Percentiles rank a stretch among this genome's conserved stretches.
phyloP scores from a whole-genome alignment of 805 yeast species.

The Cyberlindnera samutprakarnensis region DNA sequence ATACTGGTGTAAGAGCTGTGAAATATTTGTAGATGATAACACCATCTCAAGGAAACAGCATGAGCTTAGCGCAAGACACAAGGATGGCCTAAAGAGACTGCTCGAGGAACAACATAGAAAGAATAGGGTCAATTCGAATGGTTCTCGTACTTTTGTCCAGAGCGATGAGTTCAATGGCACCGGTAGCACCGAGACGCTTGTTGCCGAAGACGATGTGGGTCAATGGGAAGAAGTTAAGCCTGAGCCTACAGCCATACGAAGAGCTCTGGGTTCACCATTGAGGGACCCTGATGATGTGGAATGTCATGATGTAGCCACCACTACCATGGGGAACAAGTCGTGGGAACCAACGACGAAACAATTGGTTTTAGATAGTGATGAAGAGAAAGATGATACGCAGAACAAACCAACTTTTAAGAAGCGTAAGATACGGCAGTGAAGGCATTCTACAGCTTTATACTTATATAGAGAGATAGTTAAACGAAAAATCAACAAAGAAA shows the following conservation, averaged over 20 bases:
- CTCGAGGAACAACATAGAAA: constrained; percentile 22
- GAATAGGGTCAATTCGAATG: constrained; percentile 20
- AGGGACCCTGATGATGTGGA: constrained; percentile 1
- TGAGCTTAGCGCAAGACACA: constrained; percentile 28
- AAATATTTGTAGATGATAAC: constrained; percentile 31
- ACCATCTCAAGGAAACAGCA: constrained; percentile 26
- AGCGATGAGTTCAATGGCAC: constrained; percentile 1
- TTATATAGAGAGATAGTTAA: too few species aligned
- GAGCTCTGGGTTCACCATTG: constrained; percentile 1
- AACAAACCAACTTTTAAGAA: constrained; percentile 14
- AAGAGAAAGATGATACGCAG: constrained; percentile 8
- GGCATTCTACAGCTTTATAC: too few species aligned
- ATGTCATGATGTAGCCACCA: neutral
- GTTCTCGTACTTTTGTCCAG: too few species aligned
- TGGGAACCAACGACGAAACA: constrained; percentile 5
- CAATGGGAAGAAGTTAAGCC: constrained; percentile 8
- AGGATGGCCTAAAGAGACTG: constrained; percentile 14
- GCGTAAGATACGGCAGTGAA: constrained; percentile 10
- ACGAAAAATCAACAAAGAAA: too few species aligned
- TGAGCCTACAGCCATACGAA: neutral
- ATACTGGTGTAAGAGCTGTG: constrained; percentile 25
- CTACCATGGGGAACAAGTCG: neutral
- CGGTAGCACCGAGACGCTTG: neutral
- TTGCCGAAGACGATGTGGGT: constrained; percentile 3
- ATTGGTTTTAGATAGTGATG: constrained; percentile 11